Conservation (phyloP, 495 filamentous ascomycete species). For the Penicillium angulare region DNA sequence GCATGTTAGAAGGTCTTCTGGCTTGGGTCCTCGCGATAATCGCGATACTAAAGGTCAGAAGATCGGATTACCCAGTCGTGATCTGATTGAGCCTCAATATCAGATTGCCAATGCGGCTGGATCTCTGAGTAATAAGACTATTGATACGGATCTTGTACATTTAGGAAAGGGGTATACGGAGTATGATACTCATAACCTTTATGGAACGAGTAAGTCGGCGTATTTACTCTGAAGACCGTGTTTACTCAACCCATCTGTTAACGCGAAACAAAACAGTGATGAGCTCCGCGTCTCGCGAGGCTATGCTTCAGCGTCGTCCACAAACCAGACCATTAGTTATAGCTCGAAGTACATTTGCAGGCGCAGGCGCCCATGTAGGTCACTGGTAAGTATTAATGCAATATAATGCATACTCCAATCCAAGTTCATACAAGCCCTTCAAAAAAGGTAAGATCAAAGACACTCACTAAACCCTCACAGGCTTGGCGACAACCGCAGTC, state of each 20-base stretch:
- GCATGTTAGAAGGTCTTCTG: conserved; percentile 7
- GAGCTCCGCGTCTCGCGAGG: conserved; percentile 61
- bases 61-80: conserved; percentile 58
- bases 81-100: conserved; percentile 73
- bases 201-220: conserved; percentile 60
- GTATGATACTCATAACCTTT: conserved; percentile 85
- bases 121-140: conserved; percentile 68
- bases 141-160: conserved; percentile 73
- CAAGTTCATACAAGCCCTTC: too few species aligned
- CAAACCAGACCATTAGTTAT: conserved; percentile 71
- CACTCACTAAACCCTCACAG: conserved; percentile 12
- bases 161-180: conserved; percentile 62
- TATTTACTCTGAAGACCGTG: neutral
- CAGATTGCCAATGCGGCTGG: conserved; percentile 71
- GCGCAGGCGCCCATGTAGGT: conserved; percentile 73
- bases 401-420: neutral
- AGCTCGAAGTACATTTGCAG: conserved; percentile 80
- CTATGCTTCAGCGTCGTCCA: conserved; percentile 70
- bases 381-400: conserved; percentile 59
- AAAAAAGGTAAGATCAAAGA: too few species aligned
- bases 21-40: conserved; percentile 9
- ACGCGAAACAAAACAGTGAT: conserved; percentile 55
- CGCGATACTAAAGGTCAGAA: conserved; percentile 22
- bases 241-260: conserved; percentile 4
- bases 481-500: conserved; percentile 76